Percentiles rank a stretch among this genome's conserved stretches.
phyloP scores from a whole-genome alignment of 305 asterid genomes.

The Fraxinus angustifolia region DNA sequence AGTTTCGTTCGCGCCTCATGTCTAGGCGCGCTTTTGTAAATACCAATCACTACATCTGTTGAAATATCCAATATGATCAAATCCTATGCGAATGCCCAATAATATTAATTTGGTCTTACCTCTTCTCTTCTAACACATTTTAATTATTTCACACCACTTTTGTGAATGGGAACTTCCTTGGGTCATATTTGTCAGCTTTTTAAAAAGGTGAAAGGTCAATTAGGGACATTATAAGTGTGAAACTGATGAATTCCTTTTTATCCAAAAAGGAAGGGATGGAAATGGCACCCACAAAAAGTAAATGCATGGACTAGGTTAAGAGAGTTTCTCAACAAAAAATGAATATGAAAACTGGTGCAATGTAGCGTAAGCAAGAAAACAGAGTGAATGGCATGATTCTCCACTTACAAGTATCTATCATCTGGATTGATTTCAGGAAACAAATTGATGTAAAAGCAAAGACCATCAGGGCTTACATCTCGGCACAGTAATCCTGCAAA shows the following conservation, averaged over 20 bases:
- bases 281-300: not conserved
- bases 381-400: not conserved
- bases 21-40: not conserved
- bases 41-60: not conserved
- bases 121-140: not conserved
- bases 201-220: not conserved
- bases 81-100: not conserved
- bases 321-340: constrained; percentile 6
- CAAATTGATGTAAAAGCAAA: constrained; percentile 70
- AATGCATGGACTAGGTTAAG: not conserved
- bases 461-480: constrained; percentile 95
- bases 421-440: constrained; percentile 60
- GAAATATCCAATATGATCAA: not conserved
- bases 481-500: constrained; percentile 86
- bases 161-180: not conserved
- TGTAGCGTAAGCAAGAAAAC: constrained; percentile 11
- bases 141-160: not conserved
- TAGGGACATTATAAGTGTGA: not conserved
- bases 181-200: not conserved
- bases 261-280: not conserved
- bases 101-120: not conserved
- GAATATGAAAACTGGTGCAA: not conserved
- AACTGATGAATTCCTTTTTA: not conserved
- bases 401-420: constrained; percentile 60
- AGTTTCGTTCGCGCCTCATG: not conserved